phyloP scores from a whole-genome alignment of 306 rosid species.

The Vigna trinervia region DNA sequence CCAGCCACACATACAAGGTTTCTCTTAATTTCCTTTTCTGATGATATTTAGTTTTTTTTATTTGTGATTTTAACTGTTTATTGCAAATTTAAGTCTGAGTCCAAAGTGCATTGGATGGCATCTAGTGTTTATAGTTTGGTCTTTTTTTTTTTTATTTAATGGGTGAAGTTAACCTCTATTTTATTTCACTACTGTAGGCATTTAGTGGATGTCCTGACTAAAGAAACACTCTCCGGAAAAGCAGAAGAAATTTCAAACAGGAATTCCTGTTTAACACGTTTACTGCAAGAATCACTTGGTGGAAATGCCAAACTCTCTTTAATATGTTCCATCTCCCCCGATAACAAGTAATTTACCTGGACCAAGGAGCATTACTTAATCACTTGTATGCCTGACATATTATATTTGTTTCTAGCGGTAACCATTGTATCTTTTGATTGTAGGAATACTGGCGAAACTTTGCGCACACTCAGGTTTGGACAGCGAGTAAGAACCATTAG shows the following conservation, averaged over 20 bases:
- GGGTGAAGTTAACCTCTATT: conserved; percentile 27
- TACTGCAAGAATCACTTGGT: conserved; percentile 81
- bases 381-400: neutral
- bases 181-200: conserved; percentile 62
- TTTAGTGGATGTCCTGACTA: conserved; percentile 70
- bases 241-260: conserved; percentile 55
- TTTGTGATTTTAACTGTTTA: neutral
- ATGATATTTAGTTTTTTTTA: neutral
- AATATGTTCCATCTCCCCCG: conserved; percentile 74
- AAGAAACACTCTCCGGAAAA: conserved; percentile 55
- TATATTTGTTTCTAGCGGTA: conserved; percentile 30
- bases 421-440: conserved; percentile 50
- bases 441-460: conserved; percentile 71
- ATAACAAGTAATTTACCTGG: conserved; percentile 64
- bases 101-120: neutral
- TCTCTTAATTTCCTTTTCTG: neutral
- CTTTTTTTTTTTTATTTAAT: too few species aligned
- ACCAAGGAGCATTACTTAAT: conserved; percentile 4
- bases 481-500: conserved; percentile 73
- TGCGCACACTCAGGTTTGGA: conserved; percentile 86
- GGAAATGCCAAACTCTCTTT: conserved; percentile 91
- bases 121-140: too few species aligned
- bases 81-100: neutral
- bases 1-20: neutral
- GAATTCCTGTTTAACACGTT: conserved; percentile 76